Percentiles rank a stretch among this genome's conserved stretches.
phyloP scores from a whole-genome alignment of 495 filamentous ascomycete genomes.

The Tetracladium setigerum region DNA sequence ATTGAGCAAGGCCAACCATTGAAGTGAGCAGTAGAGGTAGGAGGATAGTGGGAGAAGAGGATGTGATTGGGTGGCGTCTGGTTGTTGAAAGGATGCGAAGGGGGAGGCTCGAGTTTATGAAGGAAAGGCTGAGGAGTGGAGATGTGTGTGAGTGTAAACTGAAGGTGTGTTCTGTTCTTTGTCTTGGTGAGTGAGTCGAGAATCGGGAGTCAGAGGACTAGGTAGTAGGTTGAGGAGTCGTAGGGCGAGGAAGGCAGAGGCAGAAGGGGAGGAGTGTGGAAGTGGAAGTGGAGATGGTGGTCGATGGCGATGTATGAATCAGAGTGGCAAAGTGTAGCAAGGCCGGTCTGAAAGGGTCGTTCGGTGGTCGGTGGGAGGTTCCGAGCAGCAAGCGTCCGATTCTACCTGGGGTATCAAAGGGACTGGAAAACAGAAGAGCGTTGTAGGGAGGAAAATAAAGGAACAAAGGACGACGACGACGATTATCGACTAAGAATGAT shows the following conservation, averaged over 20 bases:
- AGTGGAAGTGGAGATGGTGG: neutral
- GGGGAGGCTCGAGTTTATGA: slow-evolving; percentile 22
- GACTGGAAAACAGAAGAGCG: too few relatives aligned
- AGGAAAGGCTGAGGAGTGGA: slow-evolving; percentile 32
- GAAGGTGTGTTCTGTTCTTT: neutral
- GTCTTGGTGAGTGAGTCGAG: slow-evolving; percentile 13
- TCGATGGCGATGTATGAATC: neutral
- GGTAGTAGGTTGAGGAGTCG: slow-evolving; percentile 4
- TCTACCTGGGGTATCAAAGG: slow-evolving; percentile 15
- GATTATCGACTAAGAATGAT: too few relatives aligned
- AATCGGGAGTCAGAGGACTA: slow-evolving; percentile 15
- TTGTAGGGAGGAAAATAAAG: slow-evolving; percentile 10
- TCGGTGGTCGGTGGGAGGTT: too few relatives aligned
- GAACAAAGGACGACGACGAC: slow-evolving; percentile 7
- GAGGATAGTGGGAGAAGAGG: neutral
- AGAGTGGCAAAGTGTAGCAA: too few relatives aligned
- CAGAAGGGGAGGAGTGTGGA: slow-evolving; percentile 4
- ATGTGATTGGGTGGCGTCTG: slow-evolving; percentile 12
- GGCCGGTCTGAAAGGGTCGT: too few relatives aligned
- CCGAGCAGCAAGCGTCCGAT: slow-evolving; percentile 12
- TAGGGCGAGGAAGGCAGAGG: neutral
- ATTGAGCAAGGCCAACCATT: slow-evolving; percentile 15
- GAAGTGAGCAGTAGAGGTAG: neutral
- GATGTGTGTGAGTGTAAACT: slow-evolving; percentile 19
- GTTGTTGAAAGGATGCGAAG: slow-evolving; percentile 18